phyloP scores from a whole-genome alignment of 768 basidiomycete genomes.

The Naematelia aurantialba region DNA sequence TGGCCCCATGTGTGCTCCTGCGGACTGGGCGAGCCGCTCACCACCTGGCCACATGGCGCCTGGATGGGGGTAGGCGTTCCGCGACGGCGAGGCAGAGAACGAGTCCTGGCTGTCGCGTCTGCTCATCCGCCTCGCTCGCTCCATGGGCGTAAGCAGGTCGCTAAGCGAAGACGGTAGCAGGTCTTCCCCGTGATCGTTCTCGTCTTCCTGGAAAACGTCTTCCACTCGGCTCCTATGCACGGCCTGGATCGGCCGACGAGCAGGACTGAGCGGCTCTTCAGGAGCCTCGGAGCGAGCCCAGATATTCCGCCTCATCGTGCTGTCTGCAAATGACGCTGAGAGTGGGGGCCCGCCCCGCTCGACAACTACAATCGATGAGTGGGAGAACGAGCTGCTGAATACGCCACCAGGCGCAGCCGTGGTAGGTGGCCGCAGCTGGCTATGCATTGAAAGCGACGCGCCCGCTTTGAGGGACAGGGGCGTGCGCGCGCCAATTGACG shows the following conservation, averaged over 20 bases:
- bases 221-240: constrained; percentile 12
- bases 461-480: constrained; percentile 37
- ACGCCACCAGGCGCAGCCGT: constrained; percentile 21
- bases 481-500: constrained; percentile 53
- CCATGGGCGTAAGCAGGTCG: constrained; percentile 83
- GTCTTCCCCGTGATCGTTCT: constrained; percentile 61
- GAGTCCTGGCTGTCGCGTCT: constrained; percentile 45
- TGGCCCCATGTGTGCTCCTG: constrained; percentile 42
- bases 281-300: constrained; percentile 16
- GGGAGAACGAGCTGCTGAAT: constrained; percentile 38
- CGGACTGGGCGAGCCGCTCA: constrained; percentile 47
- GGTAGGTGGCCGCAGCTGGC: constrained; percentile 29
- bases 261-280: constrained; percentile 35
- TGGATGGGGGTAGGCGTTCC: constrained; percentile 4
- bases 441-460: constrained; percentile 20
- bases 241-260: constrained; percentile 22
- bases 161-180: constrained; percentile 83
- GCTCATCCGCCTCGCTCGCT: constrained; percentile 70
- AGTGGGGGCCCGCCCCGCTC: constrained; percentile 21
- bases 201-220: constrained; percentile 57
- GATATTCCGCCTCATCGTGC: constrained; percentile 4
- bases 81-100: constrained; percentile 10
- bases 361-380: constrained; percentile 12
- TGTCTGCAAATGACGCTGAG: constrained; percentile 43
- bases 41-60: constrained; percentile 3